A percentile compares a stretch with the other conserved stretches of the same genome.
These are phyloP conservation scores for Allantophomopsis lycopodina DNA, from an alignment of 2,329 filamentous ascomycete genomes.

Conservation along the genomic window DNA sequence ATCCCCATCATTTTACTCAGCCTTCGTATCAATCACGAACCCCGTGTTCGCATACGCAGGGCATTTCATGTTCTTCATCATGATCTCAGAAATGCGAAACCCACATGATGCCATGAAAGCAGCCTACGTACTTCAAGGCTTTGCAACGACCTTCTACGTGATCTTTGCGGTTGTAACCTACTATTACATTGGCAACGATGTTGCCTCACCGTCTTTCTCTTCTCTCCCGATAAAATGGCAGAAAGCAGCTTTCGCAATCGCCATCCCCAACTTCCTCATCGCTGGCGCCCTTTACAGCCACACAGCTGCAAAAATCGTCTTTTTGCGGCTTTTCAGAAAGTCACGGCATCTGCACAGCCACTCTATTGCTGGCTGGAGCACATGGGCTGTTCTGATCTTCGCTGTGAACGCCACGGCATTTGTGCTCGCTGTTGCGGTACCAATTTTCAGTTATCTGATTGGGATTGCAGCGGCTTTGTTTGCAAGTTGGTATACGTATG, in stretches of 20 bases:
- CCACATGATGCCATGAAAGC: slow-evolving; percentile 42
- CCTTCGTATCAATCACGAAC: slow-evolving; percentile 35
- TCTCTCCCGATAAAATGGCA: slow-evolving; percentile 35
- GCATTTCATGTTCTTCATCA: slow-evolving; percentile 44
- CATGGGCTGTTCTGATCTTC: slow-evolving; percentile 33
- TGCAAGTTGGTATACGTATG: slow-evolving; percentile 51
- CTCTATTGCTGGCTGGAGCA: slow-evolving; percentile 41
- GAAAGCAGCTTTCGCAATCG: slow-evolving; percentile 54
- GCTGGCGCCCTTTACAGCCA: slow-evolving; percentile 58
- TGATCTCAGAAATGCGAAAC: slow-evolving; percentile 42
- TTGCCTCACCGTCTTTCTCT: slow-evolving; percentile 51
- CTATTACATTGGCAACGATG: slow-evolving; percentile 44
- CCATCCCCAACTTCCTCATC: slow-evolving; percentile 55
- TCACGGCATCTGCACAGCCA: slow-evolving; percentile 45
- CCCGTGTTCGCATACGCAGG: slow-evolving; percentile 46
- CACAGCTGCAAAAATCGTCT: slow-evolving; percentile 52
- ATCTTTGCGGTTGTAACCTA: slow-evolving; percentile 54
- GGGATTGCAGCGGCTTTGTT: slow-evolving; percentile 49
- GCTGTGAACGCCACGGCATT: slow-evolving; percentile 36
- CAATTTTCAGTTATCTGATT: slow-evolving; percentile 51
- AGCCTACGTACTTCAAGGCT: slow-evolving; percentile 39
- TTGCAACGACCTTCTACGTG: slow-evolving; percentile 47
- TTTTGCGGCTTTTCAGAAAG: slow-evolving; percentile 45
- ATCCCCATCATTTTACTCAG: slow-evolving; percentile 28
- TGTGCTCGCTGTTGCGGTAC: slow-evolving; percentile 54